These are phyloP conservation scores for Volvariella volvacea DNA, from an alignment of 1,284 basidiomycete species.

Conservation along the genomic window DNA sequence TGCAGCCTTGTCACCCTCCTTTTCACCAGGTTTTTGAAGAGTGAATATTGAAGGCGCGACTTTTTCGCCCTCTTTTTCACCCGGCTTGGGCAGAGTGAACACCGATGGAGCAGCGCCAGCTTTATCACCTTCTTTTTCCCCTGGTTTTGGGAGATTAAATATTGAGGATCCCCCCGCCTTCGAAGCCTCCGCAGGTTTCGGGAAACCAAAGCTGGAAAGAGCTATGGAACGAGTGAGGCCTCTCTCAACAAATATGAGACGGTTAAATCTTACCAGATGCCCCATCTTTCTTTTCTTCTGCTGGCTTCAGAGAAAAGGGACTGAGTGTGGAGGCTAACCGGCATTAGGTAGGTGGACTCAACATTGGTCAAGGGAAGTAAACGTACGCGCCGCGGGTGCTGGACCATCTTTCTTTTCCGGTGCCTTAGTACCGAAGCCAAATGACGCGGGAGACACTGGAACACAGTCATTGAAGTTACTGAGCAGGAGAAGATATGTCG, in stretches of 20 bases:
- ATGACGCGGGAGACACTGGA: conserved; percentile 6
- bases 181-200: too few relatives aligned
- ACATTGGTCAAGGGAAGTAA: not conserved
- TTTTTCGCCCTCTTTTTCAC: conserved; percentile 17
- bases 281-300: conserved; percentile 36
- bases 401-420: conserved; percentile 29
- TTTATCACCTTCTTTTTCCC: conserved; percentile 18
- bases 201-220: too few relatives aligned
- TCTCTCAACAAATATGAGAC: not conserved
- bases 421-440: conserved; percentile 15
- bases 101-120: too few relatives aligned
- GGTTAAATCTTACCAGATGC: conserved; percentile 14
- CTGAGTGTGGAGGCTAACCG: conserved; percentile 8
- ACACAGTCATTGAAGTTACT: not conserved
- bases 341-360: too few relatives aligned
- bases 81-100: too few relatives aligned
- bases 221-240: not conserved
- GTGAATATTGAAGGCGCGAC: too few relatives aligned
- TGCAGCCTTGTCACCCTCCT: too few relatives aligned
- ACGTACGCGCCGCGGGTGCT: conserved; percentile 7
- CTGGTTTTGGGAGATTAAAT: conserved; percentile 9
- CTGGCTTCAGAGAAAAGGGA: conserved; percentile 19
- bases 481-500: not conserved
- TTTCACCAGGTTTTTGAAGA: too few relatives aligned
- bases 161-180: not conserved